Base-by-base conservation (phyloP, 2,329 filamentous ascomycete genomes). In the Chrysoporthe puriensis region DNA sequence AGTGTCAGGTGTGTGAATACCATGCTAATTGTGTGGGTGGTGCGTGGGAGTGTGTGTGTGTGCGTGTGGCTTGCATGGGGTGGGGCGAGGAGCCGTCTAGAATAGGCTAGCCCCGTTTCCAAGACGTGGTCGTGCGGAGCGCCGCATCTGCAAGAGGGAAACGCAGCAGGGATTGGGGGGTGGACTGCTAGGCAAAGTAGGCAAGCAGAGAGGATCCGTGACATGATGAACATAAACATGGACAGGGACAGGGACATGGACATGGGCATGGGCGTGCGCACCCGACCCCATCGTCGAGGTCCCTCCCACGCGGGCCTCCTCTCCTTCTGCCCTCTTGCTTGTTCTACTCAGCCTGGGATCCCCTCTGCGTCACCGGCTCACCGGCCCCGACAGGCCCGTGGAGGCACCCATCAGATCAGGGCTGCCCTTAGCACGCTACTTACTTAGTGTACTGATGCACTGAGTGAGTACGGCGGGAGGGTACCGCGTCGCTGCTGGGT, bases 71-170 rank as follows among this genome's bases (percentile, higher is more conserved):
- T 58, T 58, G 60, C 32, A 44, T 34, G 32, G 59, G 44, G 43
- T 48, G 43, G 59, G 36, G 59, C 58, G 42, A 62, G 13, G 11
- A 13, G 43, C 32, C 13, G 13, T 62, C 44, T 13, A 40, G 44
- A 62, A 46, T 21, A 48, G 60, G 16, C 32, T 62, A 62, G 60
- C 60, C 44, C 32, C 21, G 21, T 62, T 62, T 62, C 60, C 60
- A 62, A 34, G 50, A 54, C 21, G 50, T 54, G 21, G 43, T 48
- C 60, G 60, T 43, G 60, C 44, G 44, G 43, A 36, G 43, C 60
- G 44, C 50, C 50, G 50, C 50, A 54, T 54, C 60, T 48, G 60
- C 60, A 62, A 21, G 32, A 62, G 60, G 60, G 44, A 44, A 43
- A 44, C 58, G 58, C 40, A 48, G 40, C 57, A 60, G 57, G 57